Evolutionary conservation across 2,329 filamentous ascomycete genomes (phyloP), one percentile per base, ranked within the genome.

Genomic region (Phaeosphaeria sp.): DNA sequence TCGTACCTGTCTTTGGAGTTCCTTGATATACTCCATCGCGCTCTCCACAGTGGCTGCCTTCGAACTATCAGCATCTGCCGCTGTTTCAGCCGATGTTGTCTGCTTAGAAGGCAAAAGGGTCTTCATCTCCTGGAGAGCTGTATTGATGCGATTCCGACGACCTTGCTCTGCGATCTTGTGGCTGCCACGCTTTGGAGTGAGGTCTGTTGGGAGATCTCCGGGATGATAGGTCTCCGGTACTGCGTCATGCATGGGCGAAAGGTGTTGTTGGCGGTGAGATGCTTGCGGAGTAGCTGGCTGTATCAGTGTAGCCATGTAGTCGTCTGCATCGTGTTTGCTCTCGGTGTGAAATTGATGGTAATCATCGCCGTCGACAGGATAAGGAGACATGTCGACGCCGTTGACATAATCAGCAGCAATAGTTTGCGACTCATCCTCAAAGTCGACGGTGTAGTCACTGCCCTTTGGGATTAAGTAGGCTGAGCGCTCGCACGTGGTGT

Each of bases 41-140:
- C 91, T 89, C 78, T 98, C 95, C 17, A 99, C 95, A 0, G 95
- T 97, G 66, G 91, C 96, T 1, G 95, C 94, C 77, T 98, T 99
- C 79, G 93, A 97, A 71, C 71, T 74, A 55, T 70, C 71, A 18
- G 67, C 65, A 45, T 72, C 68, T 30, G 61, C 53, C 1, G 62
- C 67, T 2, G 61, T 63, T 7, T 18, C 8, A 6, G 7, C 53
- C 51, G 24, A 73, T n/a, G 22, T n/a, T 9, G 7, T 18, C 24
- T 30, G 2, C 17, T 78, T 65, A 75, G 81, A 76, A 0, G 95
- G 94, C 17, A 98, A 81, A 2, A 99, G 82, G 0, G 88, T 85
- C 50, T 95, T 93, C 76, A 99, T 97, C 75, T 97, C 91, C 67
- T 94, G 92, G 22, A 99, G 82, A 0, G 95, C 95, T 51, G 89